Evolutionary conservation across 2,329 filamentous ascomycete genomes (phyloP), one percentile per base, ranked within the genome.

Genomic region (Trichophyton rubrum): DNA sequence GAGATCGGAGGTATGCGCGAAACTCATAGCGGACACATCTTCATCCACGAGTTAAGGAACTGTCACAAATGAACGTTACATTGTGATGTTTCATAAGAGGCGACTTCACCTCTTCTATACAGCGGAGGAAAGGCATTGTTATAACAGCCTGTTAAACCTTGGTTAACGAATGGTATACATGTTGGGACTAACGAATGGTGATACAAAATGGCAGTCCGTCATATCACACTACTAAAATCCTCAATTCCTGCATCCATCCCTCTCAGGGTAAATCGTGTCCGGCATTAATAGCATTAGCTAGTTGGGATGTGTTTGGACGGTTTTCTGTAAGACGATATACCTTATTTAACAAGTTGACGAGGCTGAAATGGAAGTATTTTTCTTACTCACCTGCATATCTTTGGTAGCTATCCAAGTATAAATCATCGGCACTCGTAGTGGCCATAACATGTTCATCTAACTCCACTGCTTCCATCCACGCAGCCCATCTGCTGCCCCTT

Each of bases 381-480:
- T 43, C 3, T 35, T 45, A 76, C 77, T 72, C 66, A 80, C 79
- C 77, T 69, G 77, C 78, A 79, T 82, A 80, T 78, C 85, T 65
- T 76, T 82, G 72, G 79, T 90, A 80, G 63, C 82, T 85, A 67
- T 88, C 85, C 61, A 85, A 70, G 68, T 88, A 89, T 60, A 88
- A 72, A 53, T 83, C 79, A 64, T 85, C 81, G 2, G 76, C 78
- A 68, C 86, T 89, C 22, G 83, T 87, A 13, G 88, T 91, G 33
- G 81, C 82, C 69, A 77, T 78, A 6, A 91, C 79, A 62, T 84
- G 80, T 38, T 79, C 77, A 63, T 88, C 80, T 0, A 68, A 68
- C 69, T 90, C 86, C 58, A 91, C 80, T 0, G 88, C 87, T 33
- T 83, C 78, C 4, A 89, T 77, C 88, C 88, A 91, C 53, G 74